These are phyloP conservation scores for Pisolithus sp. DNA, from an alignment of 768 basidiomycete genomes.

Conservation along the genomic window DNA sequence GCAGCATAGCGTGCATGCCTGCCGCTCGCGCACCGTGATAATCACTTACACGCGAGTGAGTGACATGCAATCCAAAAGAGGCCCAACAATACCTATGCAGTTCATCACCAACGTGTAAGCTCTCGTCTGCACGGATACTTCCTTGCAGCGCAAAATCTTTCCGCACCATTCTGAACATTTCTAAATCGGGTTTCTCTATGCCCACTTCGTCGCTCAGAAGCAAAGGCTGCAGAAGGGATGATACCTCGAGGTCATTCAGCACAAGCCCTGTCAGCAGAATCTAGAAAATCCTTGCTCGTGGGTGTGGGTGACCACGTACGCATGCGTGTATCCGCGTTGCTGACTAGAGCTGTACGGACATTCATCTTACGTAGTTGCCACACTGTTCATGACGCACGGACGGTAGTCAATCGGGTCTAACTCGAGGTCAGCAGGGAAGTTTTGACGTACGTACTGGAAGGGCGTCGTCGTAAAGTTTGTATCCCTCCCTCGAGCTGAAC, in stretches of 20 bases:
- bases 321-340: slow-evolving; percentile 70
- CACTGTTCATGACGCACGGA: slow-evolving; percentile 28
- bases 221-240: slow-evolving; percentile 43
- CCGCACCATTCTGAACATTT: slow-evolving; percentile 49
- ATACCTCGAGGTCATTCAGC: slow-evolving; percentile 55
- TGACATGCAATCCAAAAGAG: neutral
- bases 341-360: slow-evolving; percentile 54
- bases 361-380: slow-evolving; percentile 37
- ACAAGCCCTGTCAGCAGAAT: slow-evolving; percentile 33
- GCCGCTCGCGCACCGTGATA: slow-evolving; percentile 53
- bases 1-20: slow-evolving; percentile 51
- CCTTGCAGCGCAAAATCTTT: slow-evolving; percentile 4
- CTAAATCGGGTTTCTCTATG: slow-evolving; percentile 58
- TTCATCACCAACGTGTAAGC: slow-evolving; percentile 75
- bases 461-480: slow-evolving; percentile 51
- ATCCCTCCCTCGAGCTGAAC: slow-evolving; percentile 69
- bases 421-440: neutral
- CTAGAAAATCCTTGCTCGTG: neutral
- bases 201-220: slow-evolving; percentile 67
- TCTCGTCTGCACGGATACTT: slow-evolving; percentile 25
- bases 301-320: slow-evolving; percentile 36
- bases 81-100: slow-evolving; percentile 45
- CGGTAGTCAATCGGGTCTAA: neutral
- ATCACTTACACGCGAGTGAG: slow-evolving; percentile 40
- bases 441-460: slow-evolving; percentile 37